Conservation (phyloP, 495 filamentous ascomycete genomes). For the Podospora comata region DNA sequence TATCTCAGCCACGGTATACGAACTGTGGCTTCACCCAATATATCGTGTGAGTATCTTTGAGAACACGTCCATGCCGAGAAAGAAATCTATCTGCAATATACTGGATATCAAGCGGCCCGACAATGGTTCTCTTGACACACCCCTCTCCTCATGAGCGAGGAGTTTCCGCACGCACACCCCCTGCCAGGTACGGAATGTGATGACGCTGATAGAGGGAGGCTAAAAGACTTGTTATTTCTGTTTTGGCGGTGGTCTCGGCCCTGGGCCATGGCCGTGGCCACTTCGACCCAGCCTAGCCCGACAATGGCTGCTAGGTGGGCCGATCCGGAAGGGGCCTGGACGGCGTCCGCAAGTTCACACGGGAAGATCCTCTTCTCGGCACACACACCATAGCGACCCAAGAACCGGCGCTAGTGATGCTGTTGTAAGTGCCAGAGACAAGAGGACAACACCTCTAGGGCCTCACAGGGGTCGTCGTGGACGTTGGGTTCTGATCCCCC, state of each 20-base stretch:
- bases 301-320: conserved; percentile 35
- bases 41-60: not conserved
- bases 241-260: conserved; percentile 21
- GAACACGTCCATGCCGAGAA: not conserved
- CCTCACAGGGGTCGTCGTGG: conserved; percentile 14
- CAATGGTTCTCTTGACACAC: not conserved
- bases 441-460: not conserved
- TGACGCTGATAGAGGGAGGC: conserved; percentile 4
- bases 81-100: not conserved
- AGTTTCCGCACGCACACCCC: not conserved
- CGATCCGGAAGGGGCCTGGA: conserved; percentile 28
- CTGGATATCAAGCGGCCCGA: not conserved
- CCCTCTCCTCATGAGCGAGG: not conserved
- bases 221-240: conserved; percentile 25
- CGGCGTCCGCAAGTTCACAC: conserved; percentile 23
- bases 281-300: conserved; percentile 29
- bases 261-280: conserved; percentile 27
- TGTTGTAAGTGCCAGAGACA: conserved; percentile 13
- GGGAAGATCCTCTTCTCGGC: conserved; percentile 27
- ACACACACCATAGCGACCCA: conserved; percentile 15
- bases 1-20: not conserved
- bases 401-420: conserved; percentile 10
- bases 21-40: not conserved
- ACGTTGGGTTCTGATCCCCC: conserved; percentile 26
- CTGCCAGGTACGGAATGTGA: not conserved